Conservation (phyloP, 2,329 filamentous ascomycete species). For the Daldinia eschscholtzii region DNA sequence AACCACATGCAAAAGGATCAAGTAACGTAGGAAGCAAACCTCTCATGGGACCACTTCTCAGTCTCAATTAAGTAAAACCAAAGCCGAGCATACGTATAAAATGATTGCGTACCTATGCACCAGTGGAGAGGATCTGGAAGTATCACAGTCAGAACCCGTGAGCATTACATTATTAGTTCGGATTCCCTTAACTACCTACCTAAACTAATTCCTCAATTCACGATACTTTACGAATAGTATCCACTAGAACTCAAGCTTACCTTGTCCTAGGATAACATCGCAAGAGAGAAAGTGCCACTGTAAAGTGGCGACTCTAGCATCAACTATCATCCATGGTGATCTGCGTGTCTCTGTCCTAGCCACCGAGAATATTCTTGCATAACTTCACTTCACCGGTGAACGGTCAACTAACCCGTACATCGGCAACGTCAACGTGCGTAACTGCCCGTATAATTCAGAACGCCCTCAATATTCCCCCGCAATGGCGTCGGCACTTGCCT, state of each 20-base stretch:
- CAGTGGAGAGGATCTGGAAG: background rate
- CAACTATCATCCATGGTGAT: background rate
- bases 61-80: background rate
- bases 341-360: background rate
- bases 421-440: background rate
- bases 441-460: conserved; percentile 17
- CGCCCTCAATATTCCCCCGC: conserved; percentile 28
- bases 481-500: conserved; percentile 27
- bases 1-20: background rate
- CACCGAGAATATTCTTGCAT: background rate
- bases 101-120: background rate
- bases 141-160: background rate
- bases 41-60: background rate
- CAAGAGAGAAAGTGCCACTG: background rate
- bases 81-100: background rate
- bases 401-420: background rate
- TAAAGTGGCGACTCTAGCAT: background rate
- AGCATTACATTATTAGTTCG: background rate
- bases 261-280: background rate
- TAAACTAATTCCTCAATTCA: background rate
- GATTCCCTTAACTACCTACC: background rate
- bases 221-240: background rate
- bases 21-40: conserved; percentile 1
- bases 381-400: background rate
- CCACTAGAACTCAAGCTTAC: background rate